These are phyloP conservation scores for Talaromyces sp. DNA, from an alignment of 2,329 filamentous ascomycete species.

Conservation along the genomic window DNA sequence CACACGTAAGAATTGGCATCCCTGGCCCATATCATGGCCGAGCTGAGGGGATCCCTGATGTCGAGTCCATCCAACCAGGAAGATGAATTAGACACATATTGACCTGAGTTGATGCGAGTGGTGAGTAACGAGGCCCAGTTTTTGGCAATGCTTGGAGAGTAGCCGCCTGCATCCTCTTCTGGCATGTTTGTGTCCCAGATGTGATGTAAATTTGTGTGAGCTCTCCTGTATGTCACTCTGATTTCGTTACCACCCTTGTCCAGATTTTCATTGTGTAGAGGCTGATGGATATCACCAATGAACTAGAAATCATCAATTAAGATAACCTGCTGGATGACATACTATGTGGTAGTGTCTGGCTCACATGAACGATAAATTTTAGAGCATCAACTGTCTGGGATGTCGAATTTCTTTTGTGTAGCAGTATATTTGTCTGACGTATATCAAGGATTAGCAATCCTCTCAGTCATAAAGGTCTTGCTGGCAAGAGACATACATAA, in stretches of 20 bases:
- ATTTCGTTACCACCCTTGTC: slow-evolving; percentile 64
- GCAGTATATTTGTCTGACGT: slow-evolving; percentile 34
- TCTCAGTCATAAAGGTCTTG: neutral
- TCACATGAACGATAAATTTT: slow-evolving; percentile 45
- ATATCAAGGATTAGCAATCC: neutral
- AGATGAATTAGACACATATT: slow-evolving; percentile 47
- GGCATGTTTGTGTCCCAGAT: slow-evolving; percentile 69
- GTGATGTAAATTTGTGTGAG: slow-evolving; percentile 61
- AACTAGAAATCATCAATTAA: slow-evolving; percentile 28
- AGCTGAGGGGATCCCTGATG: slow-evolving; percentile 9
- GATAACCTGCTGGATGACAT: too few species aligned
- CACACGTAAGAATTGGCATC: slow-evolving; percentile 65
- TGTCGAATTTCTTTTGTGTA: slow-evolving; percentile 24
- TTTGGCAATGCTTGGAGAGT: slow-evolving; percentile 12
- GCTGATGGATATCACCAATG: slow-evolving; percentile 70
- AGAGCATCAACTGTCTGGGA: slow-evolving; percentile 41
- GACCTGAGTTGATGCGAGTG: slow-evolving; percentile 20
- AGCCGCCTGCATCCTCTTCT: slow-evolving; percentile 57
- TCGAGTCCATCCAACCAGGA: slow-evolving; percentile 45
- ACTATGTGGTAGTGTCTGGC: neutral
- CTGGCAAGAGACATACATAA: slow-evolving; percentile 29
- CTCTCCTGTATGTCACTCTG: slow-evolving; percentile 55
- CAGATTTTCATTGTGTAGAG: slow-evolving; percentile 59
- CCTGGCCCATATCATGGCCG: slow-evolving; percentile 51
- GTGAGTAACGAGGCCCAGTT: slow-evolving; percentile 21